Evolutionary conservation across 441 rosid species (phyloP).

Genomic region (Biscutella laevigata): DNA sequence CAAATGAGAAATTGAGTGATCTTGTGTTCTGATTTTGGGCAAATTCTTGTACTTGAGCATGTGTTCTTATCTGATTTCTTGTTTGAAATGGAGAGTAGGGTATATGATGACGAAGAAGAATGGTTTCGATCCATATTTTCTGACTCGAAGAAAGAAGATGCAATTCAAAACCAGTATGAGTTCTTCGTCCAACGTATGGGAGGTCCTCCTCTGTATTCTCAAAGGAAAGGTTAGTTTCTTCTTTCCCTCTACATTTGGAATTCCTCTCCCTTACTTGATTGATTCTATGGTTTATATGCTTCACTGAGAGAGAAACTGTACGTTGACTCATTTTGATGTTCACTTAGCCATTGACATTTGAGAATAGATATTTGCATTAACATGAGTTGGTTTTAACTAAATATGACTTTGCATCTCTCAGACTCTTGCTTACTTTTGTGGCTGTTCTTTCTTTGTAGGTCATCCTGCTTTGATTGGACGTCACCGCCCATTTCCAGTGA

Average conservation of each 20-base stretch:
- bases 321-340: neutral
- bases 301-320: neutral
- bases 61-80: neutral
- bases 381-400: constrained; percentile 2
- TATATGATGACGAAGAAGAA: constrained; percentile 72
- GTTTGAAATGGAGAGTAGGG: constrained; percentile 37
- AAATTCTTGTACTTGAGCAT: neutral
- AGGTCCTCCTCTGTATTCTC: constrained; percentile 78
- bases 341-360: neutral
- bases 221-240: constrained; percentile 57
- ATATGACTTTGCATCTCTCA: constrained; percentile 2
- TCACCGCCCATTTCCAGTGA: constrained; percentile 83
- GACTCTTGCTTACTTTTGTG: constrained; percentile 5
- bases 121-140: constrained; percentile 79
- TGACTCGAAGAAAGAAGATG: constrained; percentile 69
- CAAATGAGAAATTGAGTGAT: neutral
- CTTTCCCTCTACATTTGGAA: neutral
- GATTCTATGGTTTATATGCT: neutral
- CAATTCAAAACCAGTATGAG: constrained; percentile 82
- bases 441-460: constrained; percentile 33
- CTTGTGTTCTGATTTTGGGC: neutral
- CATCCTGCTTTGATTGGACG: constrained; percentile 89
- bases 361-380: neutral
- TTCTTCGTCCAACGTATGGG: constrained; percentile 94
- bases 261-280: neutral